phyloP scores from a whole-genome alignment of 2,329 filamentous ascomycete species.

The Sclerotinia nivalis region DNA sequence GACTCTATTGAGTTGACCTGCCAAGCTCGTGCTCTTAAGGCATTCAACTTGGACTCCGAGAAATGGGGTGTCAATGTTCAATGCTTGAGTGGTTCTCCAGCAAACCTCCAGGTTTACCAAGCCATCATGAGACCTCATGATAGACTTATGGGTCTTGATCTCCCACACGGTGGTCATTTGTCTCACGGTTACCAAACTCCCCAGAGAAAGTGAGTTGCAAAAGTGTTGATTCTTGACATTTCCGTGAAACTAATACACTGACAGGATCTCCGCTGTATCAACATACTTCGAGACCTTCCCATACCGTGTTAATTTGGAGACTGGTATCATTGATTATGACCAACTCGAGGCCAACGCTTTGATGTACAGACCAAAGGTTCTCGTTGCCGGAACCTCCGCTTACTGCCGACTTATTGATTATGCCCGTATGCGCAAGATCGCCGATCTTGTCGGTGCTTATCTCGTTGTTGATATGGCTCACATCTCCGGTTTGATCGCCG shows the following conservation, averaged over 20 bases:
- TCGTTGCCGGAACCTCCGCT: slow-evolving; percentile 94
- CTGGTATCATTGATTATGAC: slow-evolving; percentile 97
- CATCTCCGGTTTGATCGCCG: slow-evolving; percentile 93
- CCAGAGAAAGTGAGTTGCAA: slow-evolving; percentile 70
- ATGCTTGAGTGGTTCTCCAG: slow-evolving; percentile 86
- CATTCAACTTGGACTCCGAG: slow-evolving; percentile 80
- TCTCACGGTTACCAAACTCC: slow-evolving; percentile 98
- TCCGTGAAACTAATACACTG: slow-evolving; percentile 26
- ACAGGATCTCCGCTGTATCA: slow-evolving; percentile 88
- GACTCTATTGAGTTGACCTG: slow-evolving; percentile 94
- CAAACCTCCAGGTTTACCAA: slow-evolving; percentile 98
- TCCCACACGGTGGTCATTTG: slow-evolving; percentile 93
- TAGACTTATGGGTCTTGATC: slow-evolving; percentile 94
- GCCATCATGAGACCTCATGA: slow-evolving; percentile 95
- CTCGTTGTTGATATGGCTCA: slow-evolving; percentile 98
- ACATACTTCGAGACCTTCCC: slow-evolving; percentile 99
- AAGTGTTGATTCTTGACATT: not conserved
- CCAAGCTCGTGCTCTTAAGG: slow-evolving; percentile 88
- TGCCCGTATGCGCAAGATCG: slow-evolving; percentile 91
- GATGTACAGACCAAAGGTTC: slow-evolving; percentile 92
- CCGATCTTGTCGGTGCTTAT: slow-evolving; percentile 90
- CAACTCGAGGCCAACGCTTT: slow-evolving; percentile 84
- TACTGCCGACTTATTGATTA: slow-evolving; percentile 99
- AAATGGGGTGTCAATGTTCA: slow-evolving; percentile 99
- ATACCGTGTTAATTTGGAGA: slow-evolving; percentile 85